Percentiles rank a stretch among this genome's conserved stretches.
phyloP scores from a whole-genome alignment of 2,329 filamentous ascomycete genomes.

The Emergomyces africanus region DNA sequence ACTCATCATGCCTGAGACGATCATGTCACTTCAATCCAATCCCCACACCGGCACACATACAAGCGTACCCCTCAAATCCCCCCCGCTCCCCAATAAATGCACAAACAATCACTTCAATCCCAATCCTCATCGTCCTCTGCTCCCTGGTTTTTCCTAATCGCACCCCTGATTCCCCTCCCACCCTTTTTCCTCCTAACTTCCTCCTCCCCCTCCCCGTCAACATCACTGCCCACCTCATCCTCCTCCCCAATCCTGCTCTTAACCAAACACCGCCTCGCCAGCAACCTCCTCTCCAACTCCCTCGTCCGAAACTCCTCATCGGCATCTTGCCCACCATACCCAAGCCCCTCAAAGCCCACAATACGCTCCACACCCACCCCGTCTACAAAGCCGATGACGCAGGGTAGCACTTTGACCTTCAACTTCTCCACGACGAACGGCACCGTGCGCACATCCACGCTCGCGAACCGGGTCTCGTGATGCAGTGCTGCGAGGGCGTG shows the following conservation, averaged over 20 bases:
- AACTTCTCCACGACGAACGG: conserved; percentile 37
- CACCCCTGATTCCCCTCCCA: conserved; percentile 9
- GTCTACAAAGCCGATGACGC: conserved; percentile 37
- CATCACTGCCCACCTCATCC: conserved; percentile 14
- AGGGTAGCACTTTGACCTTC: conserved; percentile 34
- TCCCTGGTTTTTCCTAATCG: conserved; percentile 14
- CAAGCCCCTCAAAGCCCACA: conserved; percentile 36
- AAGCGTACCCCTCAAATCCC: neutral
- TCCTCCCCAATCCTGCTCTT: conserved; percentile 21
- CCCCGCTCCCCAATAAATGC: neutral
- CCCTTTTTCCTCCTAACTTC: conserved; percentile 14
- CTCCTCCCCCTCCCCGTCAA: conserved; percentile 13
- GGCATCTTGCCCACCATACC: conserved; percentile 25
- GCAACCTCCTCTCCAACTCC: conserved; percentile 31
- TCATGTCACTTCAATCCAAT: neutral
- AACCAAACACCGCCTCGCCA: conserved; percentile 27
- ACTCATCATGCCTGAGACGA: neutral
- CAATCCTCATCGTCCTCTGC: conserved; percentile 34
- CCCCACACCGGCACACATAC: neutral
- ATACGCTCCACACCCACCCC: conserved; percentile 33
- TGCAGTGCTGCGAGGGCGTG: conserved; percentile 30
- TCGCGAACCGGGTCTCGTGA: conserved; percentile 32
- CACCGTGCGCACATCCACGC: conserved; percentile 33
- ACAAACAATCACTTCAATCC: conserved; percentile 25
- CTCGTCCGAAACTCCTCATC: conserved; percentile 27